Base-by-base conservation (phyloP, 345 rosid species). In the Pistacia atlantica region DNA sequence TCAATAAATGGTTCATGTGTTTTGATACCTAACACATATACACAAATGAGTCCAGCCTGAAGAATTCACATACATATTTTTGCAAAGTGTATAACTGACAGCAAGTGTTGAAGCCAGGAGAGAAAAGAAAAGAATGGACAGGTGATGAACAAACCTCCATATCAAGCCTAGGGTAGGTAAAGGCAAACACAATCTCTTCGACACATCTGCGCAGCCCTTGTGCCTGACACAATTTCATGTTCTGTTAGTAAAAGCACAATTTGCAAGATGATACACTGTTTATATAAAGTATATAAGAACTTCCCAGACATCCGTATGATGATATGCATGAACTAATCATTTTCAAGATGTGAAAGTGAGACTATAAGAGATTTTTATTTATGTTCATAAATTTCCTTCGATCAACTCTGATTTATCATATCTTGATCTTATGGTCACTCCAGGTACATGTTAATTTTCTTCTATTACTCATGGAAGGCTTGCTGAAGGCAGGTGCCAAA, bases 1-100 rank as follows among this genome's bases (percentile, higher is more conserved):
- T 96, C 65, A 96, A 85, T 85, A 96, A 90, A 86, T 96, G 99
- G 85, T 93, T 93, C 97, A 90, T 96, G 84, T 92, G 94, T 80
- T 88, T 96, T 61, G 98, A 92, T 46, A 96, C 99, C 98, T 96
- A 78, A 69, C 37, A 79, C 14, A 28, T 13, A 18, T n/a, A 69
- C 20, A 72, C 60, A 87, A 33, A 79, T 63, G 4, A 31, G 56
- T 67, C 52, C 64, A 68, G 65, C 54, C 37, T 25, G 12, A 74
- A 7, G 28, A 33, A 64, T 71, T 33, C 45, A 48, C 51, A 37
- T 4, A 48, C n/a, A 49, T 28, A 22, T 35, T 58, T 51, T 61
- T 1, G 22, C 46, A 38, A 31, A 68, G 48, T 14, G 28, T 61
- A 67, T 28, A 58, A n/a, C 11, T 31, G 13, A 48, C 2, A 20